Evolutionary conservation across 1,284 basidiomycete genomes (phyloP).

Genomic region (Austroboletus niveus): DNA sequence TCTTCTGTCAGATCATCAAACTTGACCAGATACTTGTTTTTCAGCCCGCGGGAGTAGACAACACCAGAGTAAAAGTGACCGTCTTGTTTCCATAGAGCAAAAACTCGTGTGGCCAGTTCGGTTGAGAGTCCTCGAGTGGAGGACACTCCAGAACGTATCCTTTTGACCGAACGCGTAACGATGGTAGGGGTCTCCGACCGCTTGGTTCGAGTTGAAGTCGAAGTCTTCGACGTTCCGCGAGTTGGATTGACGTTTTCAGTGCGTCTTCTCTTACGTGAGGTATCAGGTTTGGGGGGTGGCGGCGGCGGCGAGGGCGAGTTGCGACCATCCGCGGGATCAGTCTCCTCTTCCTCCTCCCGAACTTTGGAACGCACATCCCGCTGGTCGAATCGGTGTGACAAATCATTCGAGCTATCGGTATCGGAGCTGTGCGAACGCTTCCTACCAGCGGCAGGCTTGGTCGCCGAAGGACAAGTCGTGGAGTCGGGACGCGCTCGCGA

Average conservation of each 20-base stretch:
- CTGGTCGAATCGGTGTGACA: constrained; percentile 3
- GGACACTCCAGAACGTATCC: constrained; percentile 30
- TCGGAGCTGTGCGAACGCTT: constrained; percentile 28
- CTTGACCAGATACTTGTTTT: constrained; percentile 43
- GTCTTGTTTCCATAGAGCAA: constrained; percentile 63
- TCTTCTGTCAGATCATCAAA: constrained; percentile 61
- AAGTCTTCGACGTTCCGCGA: constrained; percentile 23
- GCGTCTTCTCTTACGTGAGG: constrained; percentile 53
- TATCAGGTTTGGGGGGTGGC: constrained; percentile 18
- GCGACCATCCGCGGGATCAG: constrained; percentile 41
- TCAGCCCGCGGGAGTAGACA: constrained; percentile 37
- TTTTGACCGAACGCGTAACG: constrained; percentile 31
- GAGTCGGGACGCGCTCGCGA: constrained; percentile 4
- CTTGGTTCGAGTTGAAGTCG: constrained; percentile 32
- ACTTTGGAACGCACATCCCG: constrained; percentile 7
- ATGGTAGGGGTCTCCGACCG: constrained; percentile 29
- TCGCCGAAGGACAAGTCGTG: not conserved
- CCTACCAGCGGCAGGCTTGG: constrained; percentile 8
- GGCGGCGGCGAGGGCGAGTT: constrained; percentile 23
- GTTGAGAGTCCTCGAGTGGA: constrained; percentile 19
- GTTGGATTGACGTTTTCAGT: constrained; percentile 23
- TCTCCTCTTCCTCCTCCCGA: constrained; percentile 40
- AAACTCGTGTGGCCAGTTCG: constrained; percentile 51
- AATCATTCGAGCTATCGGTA: constrained; percentile 25
- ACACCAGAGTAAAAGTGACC: constrained; percentile 62